phyloP scores from a whole-genome alignment of 352 stramenopile species.

The Pseudoperonospora humuli region DNA sequence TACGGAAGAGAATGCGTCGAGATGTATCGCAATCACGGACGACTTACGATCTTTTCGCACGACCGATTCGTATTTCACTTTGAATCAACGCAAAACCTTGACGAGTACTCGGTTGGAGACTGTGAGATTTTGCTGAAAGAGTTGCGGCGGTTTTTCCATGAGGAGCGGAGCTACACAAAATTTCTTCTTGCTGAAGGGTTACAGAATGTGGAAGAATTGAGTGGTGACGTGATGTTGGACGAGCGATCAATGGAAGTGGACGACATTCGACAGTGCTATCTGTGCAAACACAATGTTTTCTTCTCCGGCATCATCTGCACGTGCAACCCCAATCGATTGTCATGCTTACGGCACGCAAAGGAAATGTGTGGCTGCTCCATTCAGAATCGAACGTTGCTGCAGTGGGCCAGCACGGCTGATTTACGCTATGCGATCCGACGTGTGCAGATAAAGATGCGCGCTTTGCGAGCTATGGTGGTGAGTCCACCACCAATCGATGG shows the following conservation, averaged over 20 bases:
- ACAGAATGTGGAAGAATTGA: slow-evolving; percentile 49
- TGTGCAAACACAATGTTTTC: slow-evolving; percentile 73
- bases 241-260: slow-evolving; percentile 68
- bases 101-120: slow-evolving; percentile 49
- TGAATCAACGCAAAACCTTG: slow-evolving; percentile 47
- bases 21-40: slow-evolving; percentile 52
- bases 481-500: too few species aligned
- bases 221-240: slow-evolving; percentile 58
- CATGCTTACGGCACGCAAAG: slow-evolving; percentile 57
- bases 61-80: slow-evolving; percentile 81
- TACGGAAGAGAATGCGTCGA: slow-evolving; percentile 63
- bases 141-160: slow-evolving; percentile 57
- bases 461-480: too few species aligned
- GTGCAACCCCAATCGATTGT: slow-evolving; percentile 46
- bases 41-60: slow-evolving; percentile 73
- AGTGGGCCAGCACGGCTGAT: too few species aligned
- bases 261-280: slow-evolving; percentile 59
- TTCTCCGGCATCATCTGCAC: slow-evolving; percentile 71
- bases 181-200: slow-evolving; percentile 33
- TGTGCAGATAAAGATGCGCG: too few species aligned
- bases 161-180: slow-evolving; percentile 60
- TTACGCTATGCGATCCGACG: too few species aligned
- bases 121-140: slow-evolving; percentile 65
- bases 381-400: slow-evolving; percentile 44
- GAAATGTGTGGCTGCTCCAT: slow-evolving; percentile 59